phyloP scores from a whole-genome alignment of 257 asterid species.

The Penstemon newberryi region DNA sequence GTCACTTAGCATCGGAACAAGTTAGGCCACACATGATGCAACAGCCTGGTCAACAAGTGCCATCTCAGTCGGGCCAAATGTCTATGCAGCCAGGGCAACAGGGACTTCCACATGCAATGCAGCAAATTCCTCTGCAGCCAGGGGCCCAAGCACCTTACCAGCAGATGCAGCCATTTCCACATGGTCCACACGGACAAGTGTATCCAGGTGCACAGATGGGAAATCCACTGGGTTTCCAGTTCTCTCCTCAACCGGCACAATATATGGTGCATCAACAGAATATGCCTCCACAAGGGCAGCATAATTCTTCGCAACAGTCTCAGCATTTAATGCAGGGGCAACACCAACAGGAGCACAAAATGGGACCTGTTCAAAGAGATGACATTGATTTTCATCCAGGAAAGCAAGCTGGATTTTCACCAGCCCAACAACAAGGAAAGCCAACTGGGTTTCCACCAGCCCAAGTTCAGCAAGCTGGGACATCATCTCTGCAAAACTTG shows the following conservation, averaged over 20 bases:
- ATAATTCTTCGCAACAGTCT: conserved; percentile 53
- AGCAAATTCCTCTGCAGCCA: conserved; percentile 43
- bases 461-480: conserved; percentile 53
- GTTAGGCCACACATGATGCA: conserved; percentile 57
- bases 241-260: conserved; percentile 54
- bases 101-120: conserved; percentile 43
- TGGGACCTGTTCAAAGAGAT: conserved; percentile 55
- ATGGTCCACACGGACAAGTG: conserved; percentile 47
- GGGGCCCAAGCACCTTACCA: conserved; percentile 52
- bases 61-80: conserved; percentile 46
- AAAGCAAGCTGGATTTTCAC: conserved; percentile 63
- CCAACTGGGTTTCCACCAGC: conserved; percentile 57
- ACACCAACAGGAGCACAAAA: conserved; percentile 61
- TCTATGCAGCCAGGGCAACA: conserved; percentile 38
- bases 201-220: conserved; percentile 57
- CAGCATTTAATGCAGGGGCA: conserved; percentile 56
- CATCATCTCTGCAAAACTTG: conserved; percentile 48
- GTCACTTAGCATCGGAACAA: conserved; percentile 47
- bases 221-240: conserved; percentile 57
- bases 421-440: conserved; percentile 49
- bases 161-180: conserved; percentile 43
- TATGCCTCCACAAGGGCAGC: conserved; percentile 58
- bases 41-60: conserved; percentile 53
- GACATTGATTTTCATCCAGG: conserved; percentile 57
- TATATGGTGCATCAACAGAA: conserved; percentile 59